phyloP scores from a whole-genome alignment of 441 rosid species.

The Omphalea diandra region DNA sequence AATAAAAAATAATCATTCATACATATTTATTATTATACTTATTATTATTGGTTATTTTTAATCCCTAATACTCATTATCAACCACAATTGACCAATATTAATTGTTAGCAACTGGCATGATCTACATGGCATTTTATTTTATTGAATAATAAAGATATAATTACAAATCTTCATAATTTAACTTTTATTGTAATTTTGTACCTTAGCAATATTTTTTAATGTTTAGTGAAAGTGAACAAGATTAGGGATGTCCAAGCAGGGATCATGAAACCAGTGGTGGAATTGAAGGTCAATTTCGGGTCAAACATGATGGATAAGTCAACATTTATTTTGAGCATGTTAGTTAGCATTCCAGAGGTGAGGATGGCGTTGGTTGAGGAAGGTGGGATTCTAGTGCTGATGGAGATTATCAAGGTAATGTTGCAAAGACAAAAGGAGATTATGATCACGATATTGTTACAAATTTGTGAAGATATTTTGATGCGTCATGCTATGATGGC shows the following conservation, averaged over 20 bases:
- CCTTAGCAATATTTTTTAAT: too few relatives aligned
- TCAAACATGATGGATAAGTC: slow-evolving; percentile 98
- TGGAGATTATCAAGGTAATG: slow-evolving; percentile 81
- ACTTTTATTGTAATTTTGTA: too few relatives aligned
- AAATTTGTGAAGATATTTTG: slow-evolving; percentile 66
- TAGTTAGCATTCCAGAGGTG: slow-evolving; percentile 63
- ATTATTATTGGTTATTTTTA: too few relatives aligned
- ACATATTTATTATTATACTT: too few relatives aligned
- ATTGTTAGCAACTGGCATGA: too few relatives aligned
- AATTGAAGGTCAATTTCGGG: slow-evolving; percentile 85
- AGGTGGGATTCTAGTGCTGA: slow-evolving; percentile 90
- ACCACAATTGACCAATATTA: too few relatives aligned
- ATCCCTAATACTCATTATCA: too few relatives aligned
- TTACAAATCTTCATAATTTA: too few relatives aligned
- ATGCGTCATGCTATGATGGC: slow-evolving; percentile 66
- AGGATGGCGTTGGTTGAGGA: slow-evolving; percentile 72
- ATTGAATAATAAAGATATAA: too few relatives aligned
- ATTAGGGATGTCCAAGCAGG: slow-evolving; percentile 70
- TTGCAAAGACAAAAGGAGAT: slow-evolving; percentile 87
- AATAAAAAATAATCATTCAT: too few relatives aligned
- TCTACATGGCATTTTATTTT: too few relatives aligned
- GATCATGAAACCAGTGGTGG: slow-evolving; percentile 78
- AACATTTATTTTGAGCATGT: slow-evolving; percentile 58
- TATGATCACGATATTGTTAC: slow-evolving; percentile 56
- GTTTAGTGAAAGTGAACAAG: slow-evolving; percentile 78